Percentiles rank a stretch among this genome's conserved stretches.
Evolutionary conservation across 1,139 yeast species (phyloP).

Genomic region (Geotrichum siamense): DNA sequence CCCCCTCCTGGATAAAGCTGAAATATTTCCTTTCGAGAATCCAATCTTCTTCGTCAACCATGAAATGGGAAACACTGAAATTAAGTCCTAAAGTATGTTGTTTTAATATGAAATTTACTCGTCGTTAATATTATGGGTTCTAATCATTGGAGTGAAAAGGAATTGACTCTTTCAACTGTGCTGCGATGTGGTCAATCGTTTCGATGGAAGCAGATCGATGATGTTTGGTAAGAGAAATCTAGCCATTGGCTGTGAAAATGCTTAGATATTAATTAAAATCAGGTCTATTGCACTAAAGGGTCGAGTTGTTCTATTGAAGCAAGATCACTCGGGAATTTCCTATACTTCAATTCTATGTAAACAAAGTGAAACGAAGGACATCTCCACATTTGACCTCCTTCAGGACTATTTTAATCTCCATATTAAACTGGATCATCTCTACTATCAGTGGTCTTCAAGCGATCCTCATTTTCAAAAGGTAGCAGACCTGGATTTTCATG

Average conservation of each 20-base stretch:
- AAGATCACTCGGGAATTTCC: conserved; percentile 30
- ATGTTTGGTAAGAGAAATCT: conserved; percentile 17
- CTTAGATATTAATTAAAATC: conserved; percentile 8
- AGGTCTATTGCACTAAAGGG: conserved; percentile 36
- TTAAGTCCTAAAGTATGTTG: conserved; percentile 13
- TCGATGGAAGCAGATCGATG: conserved; percentile 31
- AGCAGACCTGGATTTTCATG: conserved; percentile 42
- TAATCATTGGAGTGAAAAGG: too few relatives aligned
- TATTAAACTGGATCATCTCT: conserved; percentile 47
- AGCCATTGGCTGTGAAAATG: neutral
- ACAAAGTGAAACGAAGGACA: conserved; percentile 12
- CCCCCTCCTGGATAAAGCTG: too few relatives aligned
- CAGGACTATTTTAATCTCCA: conserved; percentile 64
- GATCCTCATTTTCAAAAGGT: conserved; percentile 45
- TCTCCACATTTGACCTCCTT: conserved; percentile 40
- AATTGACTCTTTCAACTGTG: conserved; percentile 35
- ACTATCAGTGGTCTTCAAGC: conserved; percentile 51
- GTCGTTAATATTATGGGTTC: too few relatives aligned
- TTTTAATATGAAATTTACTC: too few relatives aligned
- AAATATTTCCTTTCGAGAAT: too few relatives aligned
- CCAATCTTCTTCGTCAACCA: too few relatives aligned
- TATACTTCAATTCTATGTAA: conserved; percentile 30
- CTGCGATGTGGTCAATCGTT: conserved; percentile 75
- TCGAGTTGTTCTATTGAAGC: conserved; percentile 33
- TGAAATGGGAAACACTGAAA: conserved; percentile 15